A percentile compares a stretch with the other conserved stretches of the same genome.
Conservation (phyloP, 225 moss, liverwort and hornwort genomes). For the Physcomitrium patens region DNA sequence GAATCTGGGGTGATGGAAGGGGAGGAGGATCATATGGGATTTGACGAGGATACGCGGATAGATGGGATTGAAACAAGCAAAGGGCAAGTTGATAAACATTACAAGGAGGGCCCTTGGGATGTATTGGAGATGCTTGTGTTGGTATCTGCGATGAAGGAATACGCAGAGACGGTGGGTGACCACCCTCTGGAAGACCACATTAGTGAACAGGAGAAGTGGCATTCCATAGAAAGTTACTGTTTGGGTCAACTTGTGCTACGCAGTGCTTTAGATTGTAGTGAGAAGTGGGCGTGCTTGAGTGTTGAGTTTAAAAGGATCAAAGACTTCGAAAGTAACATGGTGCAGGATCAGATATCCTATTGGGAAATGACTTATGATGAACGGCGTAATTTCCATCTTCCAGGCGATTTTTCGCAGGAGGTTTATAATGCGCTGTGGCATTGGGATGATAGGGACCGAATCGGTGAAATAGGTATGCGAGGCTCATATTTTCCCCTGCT, state of each 20-base stretch:
- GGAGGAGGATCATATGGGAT: slow-evolving; percentile 32
- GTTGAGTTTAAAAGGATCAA: slow-evolving; percentile 48
- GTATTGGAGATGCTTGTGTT: slow-evolving; percentile 52
- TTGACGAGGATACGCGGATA: slow-evolving; percentile 14
- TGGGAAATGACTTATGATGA: slow-evolving; percentile 55
- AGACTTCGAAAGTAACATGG: slow-evolving; percentile 48
- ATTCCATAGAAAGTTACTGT: slow-evolving; percentile 45
- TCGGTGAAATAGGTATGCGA: slow-evolving; percentile 40
- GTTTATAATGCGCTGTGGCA: slow-evolving; percentile 48
- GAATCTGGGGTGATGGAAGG: slow-evolving; percentile 24
- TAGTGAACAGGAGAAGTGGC: slow-evolving; percentile 46
- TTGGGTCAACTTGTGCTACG: slow-evolving; percentile 55
- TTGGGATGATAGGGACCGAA: slow-evolving; percentile 56
- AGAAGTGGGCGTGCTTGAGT: slow-evolving; percentile 50
- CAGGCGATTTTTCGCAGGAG: slow-evolving; percentile 47
- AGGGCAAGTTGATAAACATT: slow-evolving; percentile 38
- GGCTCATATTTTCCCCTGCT: neutral
- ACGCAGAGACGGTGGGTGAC: slow-evolving; percentile 35
- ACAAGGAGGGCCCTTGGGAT: slow-evolving; percentile 55
- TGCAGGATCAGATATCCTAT: slow-evolving; percentile 52
- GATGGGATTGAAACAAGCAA: slow-evolving; percentile 23
- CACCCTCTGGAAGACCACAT: slow-evolving; percentile 20
- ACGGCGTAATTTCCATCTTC: slow-evolving; percentile 33
- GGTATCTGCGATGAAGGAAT: slow-evolving; percentile 54
- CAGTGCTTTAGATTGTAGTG: slow-evolving; percentile 45